Percentiles rank a stretch among this genome's conserved stretches.
These are phyloP conservation scores for Theileria sp. DNA, from an alignment of 169 alveolate species.

Conservation along the genomic window DNA sequence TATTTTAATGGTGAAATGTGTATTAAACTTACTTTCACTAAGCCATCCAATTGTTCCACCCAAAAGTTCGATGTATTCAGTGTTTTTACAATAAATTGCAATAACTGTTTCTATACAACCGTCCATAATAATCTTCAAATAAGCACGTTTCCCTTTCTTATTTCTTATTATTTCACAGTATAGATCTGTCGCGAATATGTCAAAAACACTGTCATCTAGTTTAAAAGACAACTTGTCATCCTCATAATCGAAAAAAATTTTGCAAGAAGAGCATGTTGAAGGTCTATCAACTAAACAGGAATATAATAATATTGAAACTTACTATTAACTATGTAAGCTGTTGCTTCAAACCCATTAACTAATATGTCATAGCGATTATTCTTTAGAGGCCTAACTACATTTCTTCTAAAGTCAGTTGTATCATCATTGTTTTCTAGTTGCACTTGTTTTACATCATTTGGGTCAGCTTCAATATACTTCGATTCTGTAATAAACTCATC, in stretches of 20 bases:
- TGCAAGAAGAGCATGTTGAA: slow-evolving; percentile 52
- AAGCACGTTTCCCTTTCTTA: slow-evolving; percentile 31
- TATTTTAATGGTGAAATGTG: not conserved
- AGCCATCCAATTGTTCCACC: slow-evolving; percentile 66
- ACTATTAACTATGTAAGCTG: slow-evolving; percentile 52
- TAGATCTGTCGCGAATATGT: slow-evolving; percentile 39
- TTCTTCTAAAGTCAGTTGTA: slow-evolving; percentile 10
- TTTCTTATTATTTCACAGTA: slow-evolving; percentile 56
- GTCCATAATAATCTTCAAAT: slow-evolving; percentile 33
- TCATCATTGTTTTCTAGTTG: not conserved
- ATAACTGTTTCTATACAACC: slow-evolving; percentile 31
- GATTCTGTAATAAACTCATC: not conserved
- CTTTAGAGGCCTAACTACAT: slow-evolving; percentile 32
- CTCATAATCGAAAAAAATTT: slow-evolving; percentile 44
- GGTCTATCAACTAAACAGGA: slow-evolving; percentile 33
- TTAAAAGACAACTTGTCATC: slow-evolving; percentile 34
- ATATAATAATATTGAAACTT: not conserved
- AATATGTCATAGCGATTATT: slow-evolving; percentile 33
- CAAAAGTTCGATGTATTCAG: slow-evolving; percentile 36
- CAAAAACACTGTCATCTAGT: slow-evolving; percentile 27
- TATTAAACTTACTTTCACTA: not conserved
- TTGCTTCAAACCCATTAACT: slow-evolving; percentile 55
- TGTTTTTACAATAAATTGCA: slow-evolving; percentile 37
- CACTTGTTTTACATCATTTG: not conserved
- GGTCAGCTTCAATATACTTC: not conserved